Evolutionary conservation across 192 early-diverging fungal species (phyloP).

Genomic region (Backusella mclennaniae): DNA sequence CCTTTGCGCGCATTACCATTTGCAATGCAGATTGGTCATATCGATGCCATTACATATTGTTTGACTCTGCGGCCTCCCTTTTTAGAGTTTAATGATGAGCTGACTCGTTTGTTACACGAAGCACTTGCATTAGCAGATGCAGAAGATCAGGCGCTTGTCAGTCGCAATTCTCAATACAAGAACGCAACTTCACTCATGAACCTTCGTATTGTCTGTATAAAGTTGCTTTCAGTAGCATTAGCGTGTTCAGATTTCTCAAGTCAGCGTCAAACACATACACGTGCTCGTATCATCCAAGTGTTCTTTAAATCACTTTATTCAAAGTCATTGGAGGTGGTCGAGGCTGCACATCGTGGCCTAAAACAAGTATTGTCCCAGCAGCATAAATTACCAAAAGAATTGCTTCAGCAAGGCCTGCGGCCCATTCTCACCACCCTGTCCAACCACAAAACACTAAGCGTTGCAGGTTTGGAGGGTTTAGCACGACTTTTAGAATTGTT

Average conservation of each 20-base stretch:
- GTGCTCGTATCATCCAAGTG: conserved; percentile 90
- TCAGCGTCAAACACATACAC: conserved; percentile 69
- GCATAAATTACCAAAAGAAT: conserved; percentile 90
- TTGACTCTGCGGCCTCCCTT: conserved; percentile 85
- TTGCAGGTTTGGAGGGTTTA: conserved; percentile 90
- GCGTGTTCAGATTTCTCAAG: conserved; percentile 77
- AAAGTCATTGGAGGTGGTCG: conserved; percentile 92
- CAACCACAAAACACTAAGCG: conserved; percentile 91
- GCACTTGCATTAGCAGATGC: conserved; percentile 93
- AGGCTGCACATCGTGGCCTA: conserved; percentile 89
- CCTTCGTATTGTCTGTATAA: conserved; percentile 94
- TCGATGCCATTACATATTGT: conserved; percentile 98
- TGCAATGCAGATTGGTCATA: conserved; percentile 98
- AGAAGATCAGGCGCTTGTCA: conserved; percentile 94
- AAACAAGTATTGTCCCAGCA: conserved; percentile 76
- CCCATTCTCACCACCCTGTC: conserved; percentile 95
- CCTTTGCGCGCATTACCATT: conserved; percentile 93
- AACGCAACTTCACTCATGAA: conserved; percentile 80
- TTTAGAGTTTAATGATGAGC: conserved; percentile 88
- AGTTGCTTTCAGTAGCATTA: conserved; percentile 93
- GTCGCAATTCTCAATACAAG: conserved; percentile 79
- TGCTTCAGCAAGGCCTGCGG: conserved; percentile 90
- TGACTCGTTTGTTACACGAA: conserved; percentile 86
- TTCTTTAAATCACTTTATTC: conserved; percentile 99
- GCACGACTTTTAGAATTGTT: conserved; percentile 90